A percentile compares a stretch with the other conserved stretches of the same genome.
phyloP scores from a whole-genome alignment of 148 eudicot genomes.

The Polygonum maritimum region DNA sequence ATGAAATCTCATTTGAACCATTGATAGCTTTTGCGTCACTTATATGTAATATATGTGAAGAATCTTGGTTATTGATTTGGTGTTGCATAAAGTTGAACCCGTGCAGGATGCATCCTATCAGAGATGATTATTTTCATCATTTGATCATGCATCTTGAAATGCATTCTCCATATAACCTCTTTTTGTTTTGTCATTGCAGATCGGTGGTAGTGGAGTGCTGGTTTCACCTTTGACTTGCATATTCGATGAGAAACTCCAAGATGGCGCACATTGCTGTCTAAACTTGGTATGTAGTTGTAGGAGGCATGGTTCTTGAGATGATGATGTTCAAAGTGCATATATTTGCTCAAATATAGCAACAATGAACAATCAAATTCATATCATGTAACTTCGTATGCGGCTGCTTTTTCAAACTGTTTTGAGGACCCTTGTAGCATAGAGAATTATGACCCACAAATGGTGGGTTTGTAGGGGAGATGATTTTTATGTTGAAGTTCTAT shows the following conservation, averaged over 20 bases:
- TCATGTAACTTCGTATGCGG: neutral
- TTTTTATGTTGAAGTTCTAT: neutral
- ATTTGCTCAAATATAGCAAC: neutral
- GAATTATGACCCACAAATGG: neutral
- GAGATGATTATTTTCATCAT: neutral
- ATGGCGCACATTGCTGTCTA: constrained; percentile 58
- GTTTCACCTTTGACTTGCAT: constrained; percentile 85
- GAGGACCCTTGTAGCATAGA: neutral
- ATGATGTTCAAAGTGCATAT: neutral
- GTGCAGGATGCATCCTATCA: neutral
- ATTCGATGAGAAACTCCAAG: constrained; percentile 94
- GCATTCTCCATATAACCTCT: neutral
- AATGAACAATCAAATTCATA: neutral
- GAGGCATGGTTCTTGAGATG: neutral
- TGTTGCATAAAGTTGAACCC: neutral
- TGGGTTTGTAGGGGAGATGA: neutral
- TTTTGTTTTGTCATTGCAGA: constrained; percentile 24
- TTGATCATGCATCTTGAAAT: neutral
- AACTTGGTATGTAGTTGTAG: constrained; percentile 37
- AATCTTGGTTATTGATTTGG: neutral
- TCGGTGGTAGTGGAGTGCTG: constrained; percentile 92
- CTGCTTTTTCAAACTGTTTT: neutral
- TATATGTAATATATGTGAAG: neutral
- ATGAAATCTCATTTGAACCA: neutral
- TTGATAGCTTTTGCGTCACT: neutral